Conservation (phyloP, 2,329 filamentous ascomycete species). For the Arthrobotrys megalospora region DNA sequence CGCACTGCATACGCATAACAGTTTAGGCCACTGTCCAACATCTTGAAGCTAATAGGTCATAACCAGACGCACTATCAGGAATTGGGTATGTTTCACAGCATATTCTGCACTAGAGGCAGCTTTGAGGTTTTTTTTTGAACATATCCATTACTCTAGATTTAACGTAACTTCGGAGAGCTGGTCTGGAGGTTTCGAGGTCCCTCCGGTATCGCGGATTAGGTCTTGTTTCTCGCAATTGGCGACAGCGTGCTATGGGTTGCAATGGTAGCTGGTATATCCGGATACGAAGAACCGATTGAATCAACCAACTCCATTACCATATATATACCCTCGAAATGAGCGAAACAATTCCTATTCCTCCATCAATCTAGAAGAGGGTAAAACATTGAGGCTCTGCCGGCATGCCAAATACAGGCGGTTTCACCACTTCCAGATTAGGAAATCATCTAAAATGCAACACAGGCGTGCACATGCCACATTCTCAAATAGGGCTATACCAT, state of each 20-base stretch:
- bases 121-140: background rate
- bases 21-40: background rate
- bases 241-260: too few relatives aligned
- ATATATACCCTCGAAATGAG: too few relatives aligned
- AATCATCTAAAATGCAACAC: conserved; percentile 42
- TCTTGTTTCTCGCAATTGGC: too few relatives aligned
- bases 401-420: background rate
- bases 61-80: background rate
- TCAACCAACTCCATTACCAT: too few relatives aligned
- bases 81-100: background rate
- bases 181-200: too few relatives aligned
- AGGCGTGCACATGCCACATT: background rate
- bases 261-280: too few relatives aligned
- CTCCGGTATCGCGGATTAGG: too few relatives aligned
- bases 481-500: background rate
- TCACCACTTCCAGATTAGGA: conserved; percentile 13
- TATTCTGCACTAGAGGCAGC: background rate
- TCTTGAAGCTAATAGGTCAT: conserved; percentile 2
- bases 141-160: background rate
- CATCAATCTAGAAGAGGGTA: background rate
- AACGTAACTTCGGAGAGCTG: too few relatives aligned
- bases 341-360: background rate
- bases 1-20: background rate
- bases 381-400: background rate
- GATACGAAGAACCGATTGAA: too few relatives aligned